Evolutionary conservation across 768 basidiomycete species (phyloP), one percentile per base, ranked within the genome.

Genomic region (Leccinum olivaceopallidum): DNA sequence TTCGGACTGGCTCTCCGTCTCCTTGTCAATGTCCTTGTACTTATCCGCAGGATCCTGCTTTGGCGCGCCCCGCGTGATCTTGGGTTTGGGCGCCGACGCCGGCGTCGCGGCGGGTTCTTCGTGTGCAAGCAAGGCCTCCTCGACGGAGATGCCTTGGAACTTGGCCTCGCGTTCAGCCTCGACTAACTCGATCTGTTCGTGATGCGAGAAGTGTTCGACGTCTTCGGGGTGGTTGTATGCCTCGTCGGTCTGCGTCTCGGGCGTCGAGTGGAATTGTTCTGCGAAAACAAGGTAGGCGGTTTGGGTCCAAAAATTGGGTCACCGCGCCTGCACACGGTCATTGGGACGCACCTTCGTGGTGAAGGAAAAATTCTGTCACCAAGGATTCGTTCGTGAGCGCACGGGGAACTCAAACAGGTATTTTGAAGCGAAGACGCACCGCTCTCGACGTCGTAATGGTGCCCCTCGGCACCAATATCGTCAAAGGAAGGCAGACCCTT

Each of bases 201-300:
- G 96, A 56, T 92, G 86, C 28, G 86, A 81, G 70, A 98, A 98
- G 71, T 99, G 96, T 67, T 95, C 95, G 51, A 89, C 59, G 73
- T 94, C 94, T 75, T 98, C 97, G 1, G 94, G 90, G 73, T 99
- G 97, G 61, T 71, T 89, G 76, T 98, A 99, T 0, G 95, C 83
- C 65, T 94, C 93, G 71, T 98, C 95, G 0, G 94, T 95, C 74
- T 98, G 97, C 0, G 96, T 98, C 72, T 98, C 97, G 0, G 95
- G 95, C 37, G 96, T 98, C 30, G 87, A 89, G 76, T 99, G 97
- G 80, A 82, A 97, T 76, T 92, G 77, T 77, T 98, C 92, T 93
- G 24, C 14, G 10, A 24, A 9, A 34, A 28, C 3, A 4, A 59
- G 37, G n/a, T 63, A 28, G 24, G 6, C 5, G 44, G 24, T 18